Base-by-base conservation (phyloP, 768 basidiomycete genomes). In the Hemileccinum impolitum region DNA sequence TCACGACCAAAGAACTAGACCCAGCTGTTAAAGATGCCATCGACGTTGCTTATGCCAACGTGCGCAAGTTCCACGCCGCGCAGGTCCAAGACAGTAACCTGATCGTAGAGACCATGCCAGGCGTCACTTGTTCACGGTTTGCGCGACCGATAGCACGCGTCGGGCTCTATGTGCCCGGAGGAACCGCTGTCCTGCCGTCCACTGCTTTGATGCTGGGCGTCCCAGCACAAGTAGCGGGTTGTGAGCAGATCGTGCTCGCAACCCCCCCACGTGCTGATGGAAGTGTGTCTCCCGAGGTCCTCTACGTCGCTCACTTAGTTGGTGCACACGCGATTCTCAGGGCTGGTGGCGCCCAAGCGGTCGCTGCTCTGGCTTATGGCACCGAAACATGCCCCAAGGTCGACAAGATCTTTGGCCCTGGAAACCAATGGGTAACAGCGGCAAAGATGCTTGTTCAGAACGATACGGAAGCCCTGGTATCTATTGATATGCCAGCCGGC, bases 401-500 rank as follows among this genome's bases (percentile, higher is more conserved):
- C 21, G 96, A 99, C 76, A 99, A 99, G 74, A 94, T 99, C 59
- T 95, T 98, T 63, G 96, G 96, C 9, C 96, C 96, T 6, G 96
- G 96, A 21, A 99, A 99, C 66, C 96, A 98, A 67, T 99, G 94
- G 93, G 96, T 99, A 19, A 99, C 95, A 2, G 96, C 96, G 2
- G 96, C 95, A 44, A 99, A 99, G 74, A 97, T 99, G 96, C 71
- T 95, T 46, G 95, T 99, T 21, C 94, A 97, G 66, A 99, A 98
- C 68, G 96, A 99, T 64, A 94, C 94, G 12, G 90, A 94, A 60
- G 95, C 96, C 9, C 69, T 94, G 53, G 94, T 97, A 7, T 89
- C 91, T 14, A 99, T 98, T 60, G 96, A 99, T 69, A 98, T 99
- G 92, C 96, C 96, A 42, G 96, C 96, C 30, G 96, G 96, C 7